phyloP scores from a whole-genome alignment of 163 green algal species.

The Scenedesmus sp. region DNA sequence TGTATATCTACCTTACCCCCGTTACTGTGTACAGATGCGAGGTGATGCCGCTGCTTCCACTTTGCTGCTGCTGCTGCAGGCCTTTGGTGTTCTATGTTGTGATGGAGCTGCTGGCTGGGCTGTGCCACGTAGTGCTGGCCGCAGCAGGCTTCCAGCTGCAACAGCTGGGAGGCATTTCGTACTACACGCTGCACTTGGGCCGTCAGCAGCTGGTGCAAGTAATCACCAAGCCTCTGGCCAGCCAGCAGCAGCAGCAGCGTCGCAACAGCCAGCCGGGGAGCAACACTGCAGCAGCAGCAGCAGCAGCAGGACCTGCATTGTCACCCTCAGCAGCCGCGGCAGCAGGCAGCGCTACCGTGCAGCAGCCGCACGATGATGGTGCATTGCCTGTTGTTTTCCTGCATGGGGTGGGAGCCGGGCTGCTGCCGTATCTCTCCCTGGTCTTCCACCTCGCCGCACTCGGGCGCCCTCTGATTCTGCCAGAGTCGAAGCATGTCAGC shows the following conservation, averaged over 20 bases:
- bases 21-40: no score
- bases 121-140: slow-evolving; percentile 31
- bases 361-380: not conserved
- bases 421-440: slow-evolving; percentile 63
- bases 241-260: slow-evolving; percentile 2
- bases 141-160: slow-evolving; percentile 36
- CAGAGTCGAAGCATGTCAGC: slow-evolving; percentile 63
- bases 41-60: not conserved
- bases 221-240: not conserved
- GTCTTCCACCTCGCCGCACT: slow-evolving; percentile 56
- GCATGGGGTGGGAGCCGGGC: slow-evolving; percentile 62
- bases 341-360: not conserved
- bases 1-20: no score
- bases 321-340: not conserved
- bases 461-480: slow-evolving; percentile 44
- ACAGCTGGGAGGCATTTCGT: not conserved
- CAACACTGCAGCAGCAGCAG: not conserved
- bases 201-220: slow-evolving; percentile 7
- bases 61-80: slow-evolving; percentile 20
- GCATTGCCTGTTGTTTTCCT: slow-evolving; percentile 58
- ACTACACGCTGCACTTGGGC: slow-evolving; percentile 38
- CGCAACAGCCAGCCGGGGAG: not conserved
- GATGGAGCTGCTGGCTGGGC: slow-evolving; percentile 31
- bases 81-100: slow-evolving; percentile 37
- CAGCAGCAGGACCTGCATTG: not conserved